Base-by-base conservation (phyloP, 2,329 filamentous ascomycete genomes). In the Teratosphaeriaceae sp. region DNA sequence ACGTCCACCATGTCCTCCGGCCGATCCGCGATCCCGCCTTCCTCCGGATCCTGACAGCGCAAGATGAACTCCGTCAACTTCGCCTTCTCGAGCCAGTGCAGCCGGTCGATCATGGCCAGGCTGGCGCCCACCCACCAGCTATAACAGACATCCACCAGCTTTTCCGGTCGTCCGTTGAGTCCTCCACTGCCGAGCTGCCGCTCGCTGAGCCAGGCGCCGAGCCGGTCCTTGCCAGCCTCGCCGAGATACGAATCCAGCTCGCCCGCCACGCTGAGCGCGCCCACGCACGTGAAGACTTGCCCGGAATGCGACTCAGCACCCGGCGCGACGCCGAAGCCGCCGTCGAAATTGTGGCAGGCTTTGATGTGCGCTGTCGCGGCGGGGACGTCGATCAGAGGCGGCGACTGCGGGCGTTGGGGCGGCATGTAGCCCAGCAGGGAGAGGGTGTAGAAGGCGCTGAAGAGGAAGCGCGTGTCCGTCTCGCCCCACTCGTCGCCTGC, bases 61-160 rank as follows among this genome's bases (percentile, higher is more conserved):
- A 98, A 68, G 42, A 98, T 96, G 66, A 95, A 98, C 19, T 67
- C 65, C 40, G 81, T 76, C 56, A 98, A 75, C 60, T 86, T 85
- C 44, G 82, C 74, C 38, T 81, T 78, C 68, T 98, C 87, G 61
- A 98, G 94, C 92, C 92, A 98, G 63, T 96, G 86, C 41, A 88
- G 75, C 43, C 83, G 82, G 42, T 77, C 81, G 53, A 98, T 85
- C 75, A 97, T 96, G 35, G 85, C 83, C 53, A 98, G 70, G 62
- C 89, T 95, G 60, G 86, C 90, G 59, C 90, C 71, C 34, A 97
- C 92, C 92, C 92, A 98, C 92, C 92, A 98, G 63, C 88, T 95
- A 68, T 98, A 98, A 69, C 92, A 98, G 12, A 95, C 90, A 63
- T 98, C 92, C 62, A 95, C 90, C 49, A 85, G 70, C 71, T 98